Percentiles rank a stretch among this genome's conserved stretches.
Conservation (phyloP, 495 filamentous ascomycete genomes). For the Penicillium parvum region DNA sequence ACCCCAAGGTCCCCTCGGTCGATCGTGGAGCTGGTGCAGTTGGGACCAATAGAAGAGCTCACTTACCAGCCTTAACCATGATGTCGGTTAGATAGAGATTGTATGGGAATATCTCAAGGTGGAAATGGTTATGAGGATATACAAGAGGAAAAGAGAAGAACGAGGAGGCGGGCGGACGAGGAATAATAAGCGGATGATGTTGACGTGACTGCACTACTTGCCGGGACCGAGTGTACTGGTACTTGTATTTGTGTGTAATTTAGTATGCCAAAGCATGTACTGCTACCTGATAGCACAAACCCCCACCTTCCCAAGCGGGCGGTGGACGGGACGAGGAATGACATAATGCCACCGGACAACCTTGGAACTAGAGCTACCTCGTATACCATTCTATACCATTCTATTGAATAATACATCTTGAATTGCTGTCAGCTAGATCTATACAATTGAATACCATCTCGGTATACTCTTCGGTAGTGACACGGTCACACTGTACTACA, state of each 20-base stretch:
- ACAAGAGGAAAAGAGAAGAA: slow-evolving; percentile 13
- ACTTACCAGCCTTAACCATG: slow-evolving; percentile 96
- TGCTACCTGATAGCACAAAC: slow-evolving; percentile 10
- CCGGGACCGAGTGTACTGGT: background rate
- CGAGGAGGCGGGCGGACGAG: slow-evolving; percentile 11
- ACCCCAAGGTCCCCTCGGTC: slow-evolving; percentile 34
- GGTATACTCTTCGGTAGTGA: no score
- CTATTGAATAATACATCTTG: background rate
- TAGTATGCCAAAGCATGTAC: slow-evolving; percentile 8
- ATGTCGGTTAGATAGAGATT: slow-evolving; percentile 49
- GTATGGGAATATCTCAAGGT: slow-evolving; percentile 5
- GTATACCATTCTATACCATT: no score
- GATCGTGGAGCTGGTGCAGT: background rate
- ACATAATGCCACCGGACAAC: slow-evolving; percentile 21
- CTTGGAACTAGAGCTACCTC: no score
- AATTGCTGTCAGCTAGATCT: no score
- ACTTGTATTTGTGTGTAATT: background rate
- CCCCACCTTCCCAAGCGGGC: slow-evolving; percentile 35
- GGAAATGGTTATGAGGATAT: slow-evolving; percentile 9
- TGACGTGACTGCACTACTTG: slow-evolving; percentile 27
- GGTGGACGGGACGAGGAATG: slow-evolving; percentile 22
- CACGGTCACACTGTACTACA: slow-evolving; percentile 3
- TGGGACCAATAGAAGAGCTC: slow-evolving; percentile 6
- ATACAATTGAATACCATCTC: background rate
- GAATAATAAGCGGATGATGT: slow-evolving; percentile 33